Percentiles rank a stretch among this genome's conserved stretches.
Conservation (phyloP, 2,329 filamentous ascomycete species). For the Fusarium buharicum region DNA sequence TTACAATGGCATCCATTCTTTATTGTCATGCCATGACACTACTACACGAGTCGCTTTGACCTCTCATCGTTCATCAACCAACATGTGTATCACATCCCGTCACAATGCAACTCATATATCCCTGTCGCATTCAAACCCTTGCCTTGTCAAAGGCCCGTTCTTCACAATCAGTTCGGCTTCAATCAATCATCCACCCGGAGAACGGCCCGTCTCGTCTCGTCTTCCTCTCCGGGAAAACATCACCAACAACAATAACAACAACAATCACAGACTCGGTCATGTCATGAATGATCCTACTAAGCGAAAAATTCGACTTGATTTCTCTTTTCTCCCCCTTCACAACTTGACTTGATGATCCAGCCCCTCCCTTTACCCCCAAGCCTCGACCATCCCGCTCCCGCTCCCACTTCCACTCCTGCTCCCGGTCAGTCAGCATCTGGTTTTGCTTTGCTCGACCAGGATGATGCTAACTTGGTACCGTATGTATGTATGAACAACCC, state of each 20-base stretch:
- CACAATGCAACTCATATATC: constrained; percentile 10
- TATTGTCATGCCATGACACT: neutral
- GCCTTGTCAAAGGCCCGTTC: constrained; percentile 13
- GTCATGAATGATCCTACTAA: constrained; percentile 4
- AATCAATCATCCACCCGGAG: constrained; percentile 21
- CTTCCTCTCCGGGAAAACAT: constrained; percentile 5
- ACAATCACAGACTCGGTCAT: constrained; percentile 1
- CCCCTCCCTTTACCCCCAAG: constrained; percentile 16
- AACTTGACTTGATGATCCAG: constrained; percentile 18
- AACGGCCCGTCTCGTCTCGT: constrained; percentile 24
- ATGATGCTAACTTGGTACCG: constrained; percentile 29
- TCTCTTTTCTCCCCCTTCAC: constrained; percentile 41
- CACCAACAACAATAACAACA: constrained; percentile 13
- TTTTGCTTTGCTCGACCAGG: constrained; percentile 9
- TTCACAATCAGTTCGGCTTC: constrained; percentile 15
- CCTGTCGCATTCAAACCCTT: constrained; percentile 10
- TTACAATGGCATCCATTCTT: neutral
- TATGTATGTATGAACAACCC: no score
- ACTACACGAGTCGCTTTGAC: constrained; percentile 16
- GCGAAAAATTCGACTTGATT: constrained; percentile 23
- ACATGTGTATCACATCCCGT: neutral
- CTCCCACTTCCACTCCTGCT: neutral
- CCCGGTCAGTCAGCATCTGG: no score
- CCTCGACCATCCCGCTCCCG: no score
- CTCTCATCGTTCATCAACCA: neutral